Base-by-base conservation (phyloP, 2,329 filamentous ascomycete species). In the Hyphodiscus sp. region DNA sequence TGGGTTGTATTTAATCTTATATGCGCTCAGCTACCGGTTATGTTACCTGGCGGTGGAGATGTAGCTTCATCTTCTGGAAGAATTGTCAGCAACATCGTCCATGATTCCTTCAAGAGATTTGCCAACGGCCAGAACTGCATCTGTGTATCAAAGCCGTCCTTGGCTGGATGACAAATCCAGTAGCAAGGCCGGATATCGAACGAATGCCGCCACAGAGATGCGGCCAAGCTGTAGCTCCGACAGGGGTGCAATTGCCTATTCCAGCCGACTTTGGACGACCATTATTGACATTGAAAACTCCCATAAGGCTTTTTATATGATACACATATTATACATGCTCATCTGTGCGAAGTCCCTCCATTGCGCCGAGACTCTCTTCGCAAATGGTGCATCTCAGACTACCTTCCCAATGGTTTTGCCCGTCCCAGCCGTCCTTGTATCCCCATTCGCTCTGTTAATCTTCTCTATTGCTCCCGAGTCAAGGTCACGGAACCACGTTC, bases 381-480 rank as follows among this genome's bases (percentile, higher is more conserved):
- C 33, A 10, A 15, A 13, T 38, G 11, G 16, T 38, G 16, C 45
- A 16, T 8, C 10, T 49, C 20, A 49, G 16, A 47, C 47, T 42
- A 33, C 53, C 52, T 52, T 55, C 30, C 42, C 30, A 49, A 49
- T 55, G 50, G 47, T 42, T 30, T 53, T 53, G 20, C 46, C 41
- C 20, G 20, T 38, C 6, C 49, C 47, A 47, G 9, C 20, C 33
- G 33, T 56, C 29, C 41, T 50, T 50, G 63, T 64, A 13, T 61
- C 61, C 11, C 53, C 60, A 58, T 74, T 78, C 29, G 76, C 79
- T 64, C 69, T 74, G 44, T 74, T 72, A 53, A 83, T 65, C 68
- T 75, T 80, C 2, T 63, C 71, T 63, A 69, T 68, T 1, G 75
- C 68, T 57, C 67, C 71, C 2, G 68, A 71, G 58, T 80, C 79